These are phyloP conservation scores for Adenanthera pavonina DNA, from an alignment of 306 rosid species.

Conservation along the genomic window DNA sequence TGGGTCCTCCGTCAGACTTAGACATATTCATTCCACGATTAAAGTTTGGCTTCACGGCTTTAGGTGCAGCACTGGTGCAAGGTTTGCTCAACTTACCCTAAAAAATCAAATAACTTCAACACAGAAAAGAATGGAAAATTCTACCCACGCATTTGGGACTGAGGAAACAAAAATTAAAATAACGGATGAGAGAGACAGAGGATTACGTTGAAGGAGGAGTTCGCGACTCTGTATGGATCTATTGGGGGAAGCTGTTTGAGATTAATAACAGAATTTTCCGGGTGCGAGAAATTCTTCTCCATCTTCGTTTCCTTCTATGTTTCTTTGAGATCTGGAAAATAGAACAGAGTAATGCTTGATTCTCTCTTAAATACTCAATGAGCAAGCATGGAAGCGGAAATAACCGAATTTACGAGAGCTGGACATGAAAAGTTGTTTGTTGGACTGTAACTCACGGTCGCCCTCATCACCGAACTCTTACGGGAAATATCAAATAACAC, in stretches of 20 bases:
- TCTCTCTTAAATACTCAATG: not conserved
- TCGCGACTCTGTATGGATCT: constrained; percentile 31
- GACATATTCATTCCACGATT: constrained; percentile 7
- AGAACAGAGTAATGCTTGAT: not conserved
- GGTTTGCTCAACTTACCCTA: constrained; percentile 41
- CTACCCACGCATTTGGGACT: not conserved
- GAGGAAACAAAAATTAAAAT: not conserved
- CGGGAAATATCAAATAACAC: too few species aligned
- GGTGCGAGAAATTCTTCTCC: constrained; percentile 24
- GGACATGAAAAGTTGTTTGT: too few species aligned
- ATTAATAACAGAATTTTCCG: not conserved
- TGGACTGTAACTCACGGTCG: too few species aligned
- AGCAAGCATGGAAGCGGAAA: not conserved
- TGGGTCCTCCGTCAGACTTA: constrained; percentile 9
- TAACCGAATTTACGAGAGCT: not conserved
- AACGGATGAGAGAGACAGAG: not conserved
- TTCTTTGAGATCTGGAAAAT: not conserved
- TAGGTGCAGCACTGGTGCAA: constrained; percentile 15
- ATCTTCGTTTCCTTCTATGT: not conserved
- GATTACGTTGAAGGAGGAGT: constrained; percentile 38
- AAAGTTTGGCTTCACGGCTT: constrained; percentile 29
- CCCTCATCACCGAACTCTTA: too few species aligned
- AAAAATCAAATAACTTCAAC: not conserved
- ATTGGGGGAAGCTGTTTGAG: constrained; percentile 47
- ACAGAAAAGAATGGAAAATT: not conserved